Base-by-base conservation (phyloP, 2,329 filamentous ascomycete genomes). In the Thermothelomyces thermophilus region DNA sequence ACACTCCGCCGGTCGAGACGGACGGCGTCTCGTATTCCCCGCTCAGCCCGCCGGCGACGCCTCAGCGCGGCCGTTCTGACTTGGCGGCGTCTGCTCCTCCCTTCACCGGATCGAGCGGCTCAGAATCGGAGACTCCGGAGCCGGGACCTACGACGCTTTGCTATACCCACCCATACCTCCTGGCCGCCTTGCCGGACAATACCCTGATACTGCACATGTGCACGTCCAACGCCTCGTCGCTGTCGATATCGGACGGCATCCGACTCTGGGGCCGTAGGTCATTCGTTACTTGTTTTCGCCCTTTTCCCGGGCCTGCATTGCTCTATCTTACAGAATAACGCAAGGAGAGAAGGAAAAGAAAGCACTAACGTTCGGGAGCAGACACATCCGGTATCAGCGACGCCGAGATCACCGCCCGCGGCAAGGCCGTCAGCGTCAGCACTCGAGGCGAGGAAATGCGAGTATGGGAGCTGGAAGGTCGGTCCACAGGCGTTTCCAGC, bases 381-480 rank as follows among this genome's bases (percentile, higher is more conserved):
- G 24, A 95, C 63, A 95, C 90, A 0, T 94, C 90, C 1, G 87
- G 87, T 3, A 88, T 96, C 30, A 88, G 87, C 42, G 84, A 87
- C 28, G 89, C 87, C 7, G 84, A 94, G 61, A 87, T 95, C 48
- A 90, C 87, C 16, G 80, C 86, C 39, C 80, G 86, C 33, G 90
- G 90, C 16, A 94, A 90, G 66, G 90, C 90, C 0, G 87, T 96
- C 3, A 94, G 88, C n/a, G 84, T 95, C 44, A 93, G 87, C 67
- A 76, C 77, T 17, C 75, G 81, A n/a, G 90, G 89, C 24, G 83
- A 85, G 50, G 85, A 89, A 64, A 80, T 89, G 54, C 80, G 90
- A 6, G 82, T 95, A 5, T 96, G 90, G 90, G 89, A 95, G 61
- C 75, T 96, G 1, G 90, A 95, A 67, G 85, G 85, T 6, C 76